Evolutionary conservation across 2,329 filamentous ascomycete species (phyloP).

Genomic region (Cercospora canescens): DNA sequence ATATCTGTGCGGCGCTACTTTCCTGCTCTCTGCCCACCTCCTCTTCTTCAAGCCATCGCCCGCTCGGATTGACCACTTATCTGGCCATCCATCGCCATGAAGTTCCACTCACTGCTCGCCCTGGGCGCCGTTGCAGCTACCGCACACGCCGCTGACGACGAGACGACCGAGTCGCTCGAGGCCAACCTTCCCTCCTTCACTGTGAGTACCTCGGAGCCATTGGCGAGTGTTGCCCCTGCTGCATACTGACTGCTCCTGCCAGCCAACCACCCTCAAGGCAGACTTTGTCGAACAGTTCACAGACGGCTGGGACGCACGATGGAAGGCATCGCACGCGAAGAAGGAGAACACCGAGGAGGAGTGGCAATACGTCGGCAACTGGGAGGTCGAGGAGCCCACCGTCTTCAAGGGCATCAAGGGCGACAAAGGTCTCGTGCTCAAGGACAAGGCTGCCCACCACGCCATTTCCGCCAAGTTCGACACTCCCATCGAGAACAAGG

Average conservation of each 20-base stretch:
- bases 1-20: neutral
- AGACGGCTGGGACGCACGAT: constrained; percentile 89
- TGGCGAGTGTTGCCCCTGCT: neutral
- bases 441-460: constrained; percentile 97
- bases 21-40: neutral
- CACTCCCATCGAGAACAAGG: constrained; percentile 95
- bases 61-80: constrained; percentile 1
- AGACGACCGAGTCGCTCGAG: constrained; percentile 19
- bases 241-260: neutral
- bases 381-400: constrained; percentile 91
- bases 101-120: constrained; percentile 18
- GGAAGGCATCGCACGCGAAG: constrained; percentile 95
- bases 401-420: constrained; percentile 90
- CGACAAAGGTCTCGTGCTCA: constrained; percentile 95
- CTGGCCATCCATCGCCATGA: constrained; percentile 9
- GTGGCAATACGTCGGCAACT: constrained; percentile 96
- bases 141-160: constrained; percentile 21
- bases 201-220: constrained; percentile 12
- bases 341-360: constrained; percentile 87
- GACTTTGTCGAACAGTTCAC: constrained; percentile 99
- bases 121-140: constrained; percentile 16
- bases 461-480: constrained; percentile 99
- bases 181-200: constrained; percentile 26
- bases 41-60: constrained; percentile 7
- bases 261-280: constrained; percentile 87